phyloP scores from a whole-genome alignment of 306 rosid genomes.

The Cucumis sativus region Cucumber_9930_V3 NC_026655.2:28864001-28864500 shows the following conservation, averaged over 20 bases:
- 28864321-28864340: background rate
- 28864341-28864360: background rate
- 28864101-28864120: background rate
- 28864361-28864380: background rate
- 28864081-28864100: background rate
- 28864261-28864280: background rate
- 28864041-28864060: background rate
- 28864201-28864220: background rate
- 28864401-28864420: background rate
- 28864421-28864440: background rate
- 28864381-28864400: background rate
- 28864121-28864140: background rate
- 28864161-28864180: background rate
- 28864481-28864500: background rate
- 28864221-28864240: background rate
- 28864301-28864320: background rate
- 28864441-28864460: background rate
- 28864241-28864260: background rate
- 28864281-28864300: background rate
- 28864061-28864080: background rate
- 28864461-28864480: background rate
- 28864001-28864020: background rate
- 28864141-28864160: background rate
- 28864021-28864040: background rate
- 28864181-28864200: background rate